Base-by-base conservation (phyloP, 768 basidiomycete genomes). In the Plicaturopsis crispa region DNA sequence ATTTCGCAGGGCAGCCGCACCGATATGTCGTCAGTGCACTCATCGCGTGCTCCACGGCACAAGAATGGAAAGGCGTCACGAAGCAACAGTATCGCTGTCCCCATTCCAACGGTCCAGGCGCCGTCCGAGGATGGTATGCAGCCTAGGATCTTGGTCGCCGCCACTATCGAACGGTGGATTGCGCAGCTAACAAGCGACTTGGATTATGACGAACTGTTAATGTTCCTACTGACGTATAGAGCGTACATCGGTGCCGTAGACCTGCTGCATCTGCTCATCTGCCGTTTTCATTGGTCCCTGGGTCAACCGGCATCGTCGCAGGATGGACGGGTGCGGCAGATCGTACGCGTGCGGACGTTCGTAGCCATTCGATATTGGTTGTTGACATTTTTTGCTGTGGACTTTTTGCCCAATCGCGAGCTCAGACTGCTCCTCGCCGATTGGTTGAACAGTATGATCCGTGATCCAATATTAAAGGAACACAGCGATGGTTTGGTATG, bases 81-180 rank as follows among this genome's bases (percentile, higher is more conserved):
- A 17, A 22, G 17, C 23, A 12, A 17, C 24, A n/a, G 33, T 32
- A 7, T 14, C 21, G 13, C 13, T 12, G n/a, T 24, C 22, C 10
- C 3, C 46, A 45, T 5, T 55, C 52, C 0, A 24, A 54, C 41
- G 14, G 4, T 47, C 18, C 36, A 35, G 31, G 42, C 36, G 21
- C 43, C 52, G 13, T 37, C 53, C 18, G 41, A 43, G 20, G 55
- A 58, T 17, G 55, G 52, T 23, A 50, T 58, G 22, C 62, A 65
- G 48, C 70, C 53, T 60, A 46, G 53, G 46, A 66, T 87, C 18
- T 65, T 94, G n/a, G 65, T 93, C 11, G 91, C 88, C 0, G 90
- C 90, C 4, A 91, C 88, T 3, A 88, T 93, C 50, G 91, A 93
- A 56, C 80, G 91, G 1, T 90, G 88, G 87, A 81, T 96, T 39